A percentile compares a stretch with the other conserved stretches of the same genome.
Evolutionary conservation across 495 filamentous ascomycete species (phyloP).

Genomic region (Evernia prunastri): DNA sequence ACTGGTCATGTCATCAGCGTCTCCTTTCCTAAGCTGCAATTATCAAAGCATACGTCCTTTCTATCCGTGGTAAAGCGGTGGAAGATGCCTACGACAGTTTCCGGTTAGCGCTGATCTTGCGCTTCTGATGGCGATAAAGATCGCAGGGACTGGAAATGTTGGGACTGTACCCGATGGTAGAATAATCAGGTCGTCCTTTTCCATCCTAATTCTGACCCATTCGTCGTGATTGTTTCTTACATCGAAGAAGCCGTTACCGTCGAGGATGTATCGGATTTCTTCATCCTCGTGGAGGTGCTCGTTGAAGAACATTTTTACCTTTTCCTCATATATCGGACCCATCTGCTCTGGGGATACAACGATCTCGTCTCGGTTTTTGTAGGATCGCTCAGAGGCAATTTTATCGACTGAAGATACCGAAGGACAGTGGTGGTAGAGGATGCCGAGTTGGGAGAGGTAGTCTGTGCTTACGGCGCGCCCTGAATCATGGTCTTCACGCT

Average conservation of each 20-base stretch:
- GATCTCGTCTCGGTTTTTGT: slow-evolving; percentile 94
- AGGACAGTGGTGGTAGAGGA: slow-evolving; percentile 66
- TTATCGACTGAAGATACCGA: slow-evolving; percentile 58
- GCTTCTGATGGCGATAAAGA: not conserved
- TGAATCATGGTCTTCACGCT: slow-evolving; percentile 84
- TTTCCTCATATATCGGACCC: slow-evolving; percentile 78
- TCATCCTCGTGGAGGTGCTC: slow-evolving; percentile 98
- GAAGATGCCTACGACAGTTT: slow-evolving; percentile 53
- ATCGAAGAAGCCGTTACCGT: slow-evolving; percentile 89
- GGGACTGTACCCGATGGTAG: slow-evolving; percentile 63
- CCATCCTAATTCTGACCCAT: slow-evolving; percentile 80
- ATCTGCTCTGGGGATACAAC: slow-evolving; percentile 80
- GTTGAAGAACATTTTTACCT: slow-evolving; percentile 86
- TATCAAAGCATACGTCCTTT: slow-evolving; percentile 62
- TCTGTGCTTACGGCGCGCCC: slow-evolving; percentile 53
- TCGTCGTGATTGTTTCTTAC: slow-evolving; percentile 66
- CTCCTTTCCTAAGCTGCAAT: not conserved
- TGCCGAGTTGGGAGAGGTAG: slow-evolving; percentile 67
- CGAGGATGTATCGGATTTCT: slow-evolving; percentile 95
- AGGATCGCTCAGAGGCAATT: slow-evolving; percentile 67
- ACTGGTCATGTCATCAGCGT: slow-evolving; percentile 47
- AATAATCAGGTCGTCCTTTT: slow-evolving; percentile 71
- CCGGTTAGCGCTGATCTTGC: not conserved
- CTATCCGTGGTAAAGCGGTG: slow-evolving; percentile 94
- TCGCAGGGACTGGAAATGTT: not conserved